Base-by-base conservation (phyloP, 2,329 filamentous ascomycete genomes). In the Graphium sp. region DNA sequence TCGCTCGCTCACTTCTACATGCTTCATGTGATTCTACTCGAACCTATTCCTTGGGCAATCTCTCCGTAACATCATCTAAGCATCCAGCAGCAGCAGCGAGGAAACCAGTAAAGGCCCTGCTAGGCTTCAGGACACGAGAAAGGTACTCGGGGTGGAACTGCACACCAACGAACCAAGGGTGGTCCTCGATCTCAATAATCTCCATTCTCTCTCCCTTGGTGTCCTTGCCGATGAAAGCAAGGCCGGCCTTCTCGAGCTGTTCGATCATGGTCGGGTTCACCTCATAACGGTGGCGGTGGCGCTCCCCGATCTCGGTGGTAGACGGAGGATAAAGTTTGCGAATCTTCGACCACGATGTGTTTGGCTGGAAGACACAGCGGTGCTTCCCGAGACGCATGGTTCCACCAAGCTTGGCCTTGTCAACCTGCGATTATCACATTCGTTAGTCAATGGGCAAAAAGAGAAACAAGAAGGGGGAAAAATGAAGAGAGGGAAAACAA, bases 121-220 rank as follows among this genome's bases (percentile, higher is more conserved):
- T 76, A 1, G 81, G 81, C 28, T 69, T 59, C 35, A 91, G 55
- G 3, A 89, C 83, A 29, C 77, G 66, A 39, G 67, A 76, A 28
- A 81, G 60, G 46, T 87, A 92, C 51, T 94, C 84, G 3, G 85
- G 83, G 49, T 93, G 84, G 50, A 78, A 87, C 51, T 93, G 85
- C 7, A 89, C 78, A 36, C 77, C 52, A 12, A 91, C 80, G 40
- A 75, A 92, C 62, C 70, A 92, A 0, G 78, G 79, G 48, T 92
- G 83, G 37, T 87, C 74, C 46, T 74, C 74, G 35, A 91, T 55
- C 53, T 92, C 83, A 20, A 91, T 56, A 28, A 84, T 66, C 55
- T 91, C 83, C 75, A 89, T 83, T 18, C 83, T 68, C 40, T 76
- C 68, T 24, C 77, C 80, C 34, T 64, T 72, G 33, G 79, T 73